Evolutionary conservation across 495 filamentous ascomycete genomes (phyloP).

Genomic region (Hypoxylon perforatum): DNA sequence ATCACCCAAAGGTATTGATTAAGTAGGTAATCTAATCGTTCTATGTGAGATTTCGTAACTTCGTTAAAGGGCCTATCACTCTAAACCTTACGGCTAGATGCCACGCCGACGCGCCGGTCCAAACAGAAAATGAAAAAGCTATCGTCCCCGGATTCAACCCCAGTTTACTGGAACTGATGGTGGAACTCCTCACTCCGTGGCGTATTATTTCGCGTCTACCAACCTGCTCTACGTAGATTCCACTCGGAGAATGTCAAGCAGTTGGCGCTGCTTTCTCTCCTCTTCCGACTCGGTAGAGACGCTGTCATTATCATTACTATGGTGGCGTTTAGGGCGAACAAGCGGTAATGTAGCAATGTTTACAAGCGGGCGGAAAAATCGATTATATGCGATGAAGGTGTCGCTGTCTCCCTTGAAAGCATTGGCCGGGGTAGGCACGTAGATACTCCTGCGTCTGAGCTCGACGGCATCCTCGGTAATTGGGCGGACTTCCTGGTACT

Average conservation of each 20-base stretch:
- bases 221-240: neutral
- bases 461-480: slow-evolving; percentile 65
- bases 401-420: slow-evolving; percentile 52
- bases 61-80: too few relatives aligned
- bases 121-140: too few relatives aligned
- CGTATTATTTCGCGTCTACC: too few relatives aligned
- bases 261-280: slow-evolving; percentile 17
- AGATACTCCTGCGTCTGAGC: slow-evolving; percentile 59
- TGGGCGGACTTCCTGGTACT: slow-evolving; percentile 53
- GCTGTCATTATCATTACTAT: slow-evolving; percentile 24
- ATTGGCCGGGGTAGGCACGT: slow-evolving; percentile 63
- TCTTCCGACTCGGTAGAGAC: slow-evolving; percentile 9
- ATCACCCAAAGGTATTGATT: too few relatives aligned
- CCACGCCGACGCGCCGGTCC: too few relatives aligned
- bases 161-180: too few relatives aligned
- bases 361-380: slow-evolving; percentile 60
- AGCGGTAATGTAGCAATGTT: slow-evolving; percentile 41
- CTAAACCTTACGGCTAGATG: too few relatives aligned
- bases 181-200: too few relatives aligned
- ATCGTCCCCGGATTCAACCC: too few relatives aligned
- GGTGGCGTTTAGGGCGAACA: slow-evolving; percentile 18
- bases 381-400: slow-evolving; percentile 65
- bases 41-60: too few relatives aligned
- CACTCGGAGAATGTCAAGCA: slow-evolving; percentile 5
- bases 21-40: too few relatives aligned